phyloP scores from a whole-genome alignment of 2,329 filamentous ascomycete species.

The Rhynchosporium secalis region DNA sequence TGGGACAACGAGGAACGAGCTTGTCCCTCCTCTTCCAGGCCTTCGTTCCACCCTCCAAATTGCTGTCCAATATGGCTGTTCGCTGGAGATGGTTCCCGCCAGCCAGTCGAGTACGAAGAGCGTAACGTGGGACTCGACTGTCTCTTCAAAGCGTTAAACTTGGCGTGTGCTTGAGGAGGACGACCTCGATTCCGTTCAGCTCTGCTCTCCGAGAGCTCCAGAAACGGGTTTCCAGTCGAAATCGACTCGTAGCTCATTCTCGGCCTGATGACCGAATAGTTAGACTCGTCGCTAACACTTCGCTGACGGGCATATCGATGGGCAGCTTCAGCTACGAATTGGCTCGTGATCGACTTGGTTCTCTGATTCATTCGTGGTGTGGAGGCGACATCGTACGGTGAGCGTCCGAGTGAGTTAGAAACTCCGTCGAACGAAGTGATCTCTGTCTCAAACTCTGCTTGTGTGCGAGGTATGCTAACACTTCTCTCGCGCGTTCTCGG shows the following conservation, averaged over 20 bases:
- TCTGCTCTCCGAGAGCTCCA: background rate
- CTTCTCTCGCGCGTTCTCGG: background rate
- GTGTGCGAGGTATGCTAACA: background rate
- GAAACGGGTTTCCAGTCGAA: conserved; percentile 2
- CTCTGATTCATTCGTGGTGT: conserved; percentile 15
- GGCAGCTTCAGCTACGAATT: conserved; percentile 31
- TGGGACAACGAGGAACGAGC: background rate
- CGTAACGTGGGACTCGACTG: background rate
- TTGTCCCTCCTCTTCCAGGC: background rate
- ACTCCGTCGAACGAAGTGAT: conserved; percentile 31
- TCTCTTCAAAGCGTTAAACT: conserved; percentile 5
- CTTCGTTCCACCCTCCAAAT: background rate
- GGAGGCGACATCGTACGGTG: conserved; percentile 31
- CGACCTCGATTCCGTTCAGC: conserved; percentile 5
- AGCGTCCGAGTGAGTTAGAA: conserved; percentile 30
- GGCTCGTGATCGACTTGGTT: conserved; percentile 32
- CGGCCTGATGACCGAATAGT: conserved; percentile 9
- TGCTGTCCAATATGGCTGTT: background rate
- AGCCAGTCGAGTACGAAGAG: background rate
- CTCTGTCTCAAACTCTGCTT: conserved; percentile 32
- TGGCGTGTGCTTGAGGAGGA: conserved; percentile 15
- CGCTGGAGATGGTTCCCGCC: conserved; percentile 1
- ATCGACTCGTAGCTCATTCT: conserved; percentile 25
- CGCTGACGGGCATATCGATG: conserved; percentile 21
- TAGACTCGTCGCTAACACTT: conserved; percentile 14